Evolutionary conservation across 2,329 filamentous ascomycete species (phyloP).

Genomic region (Apiospora koreana): DNA sequence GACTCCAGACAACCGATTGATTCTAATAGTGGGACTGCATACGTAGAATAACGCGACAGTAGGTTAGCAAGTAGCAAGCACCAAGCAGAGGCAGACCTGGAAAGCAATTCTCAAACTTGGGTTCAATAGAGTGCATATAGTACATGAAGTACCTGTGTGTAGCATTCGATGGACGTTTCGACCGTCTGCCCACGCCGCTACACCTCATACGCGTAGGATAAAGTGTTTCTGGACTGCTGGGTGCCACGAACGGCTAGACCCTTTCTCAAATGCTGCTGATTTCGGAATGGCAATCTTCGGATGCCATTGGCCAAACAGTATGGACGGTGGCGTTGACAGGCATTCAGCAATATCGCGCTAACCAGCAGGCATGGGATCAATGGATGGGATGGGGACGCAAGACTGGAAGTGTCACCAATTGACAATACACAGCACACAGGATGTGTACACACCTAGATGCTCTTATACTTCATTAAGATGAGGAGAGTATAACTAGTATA

Average conservation of each 20-base stretch:
- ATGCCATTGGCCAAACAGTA: background rate
- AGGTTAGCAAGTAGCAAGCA: too few relatives aligned
- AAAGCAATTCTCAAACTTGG: background rate
- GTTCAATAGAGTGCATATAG: slow-evolving; percentile 7
- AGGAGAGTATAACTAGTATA: too few relatives aligned
- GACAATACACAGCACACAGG: too few relatives aligned
- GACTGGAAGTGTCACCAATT: too few relatives aligned
- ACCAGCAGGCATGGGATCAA: background rate
- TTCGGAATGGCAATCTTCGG: slow-evolving; percentile 1
- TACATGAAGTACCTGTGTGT: background rate
- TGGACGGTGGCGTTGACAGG: slow-evolving; percentile 10
- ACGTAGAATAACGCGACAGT: background rate
- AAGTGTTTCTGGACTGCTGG: background rate
- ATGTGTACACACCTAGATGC: too few relatives aligned
- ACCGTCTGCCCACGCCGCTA: background rate
- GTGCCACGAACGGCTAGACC: slow-evolving; percentile 2
- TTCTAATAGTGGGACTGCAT: background rate
- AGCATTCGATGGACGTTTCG: background rate
- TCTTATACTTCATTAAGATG: too few relatives aligned
- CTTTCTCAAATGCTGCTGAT: slow-evolving; percentile 6
- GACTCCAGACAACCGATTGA: too few relatives aligned
- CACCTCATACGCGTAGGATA: background rate
- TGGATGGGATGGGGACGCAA: background rate
- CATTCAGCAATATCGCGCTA: slow-evolving; percentile 12
- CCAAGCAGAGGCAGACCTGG: background rate